Evolutionary conservation across 2,329 filamentous ascomycete species (phyloP), one percentile per base, ranked within the genome.

Genomic region (Diaporthe destruens): DNA sequence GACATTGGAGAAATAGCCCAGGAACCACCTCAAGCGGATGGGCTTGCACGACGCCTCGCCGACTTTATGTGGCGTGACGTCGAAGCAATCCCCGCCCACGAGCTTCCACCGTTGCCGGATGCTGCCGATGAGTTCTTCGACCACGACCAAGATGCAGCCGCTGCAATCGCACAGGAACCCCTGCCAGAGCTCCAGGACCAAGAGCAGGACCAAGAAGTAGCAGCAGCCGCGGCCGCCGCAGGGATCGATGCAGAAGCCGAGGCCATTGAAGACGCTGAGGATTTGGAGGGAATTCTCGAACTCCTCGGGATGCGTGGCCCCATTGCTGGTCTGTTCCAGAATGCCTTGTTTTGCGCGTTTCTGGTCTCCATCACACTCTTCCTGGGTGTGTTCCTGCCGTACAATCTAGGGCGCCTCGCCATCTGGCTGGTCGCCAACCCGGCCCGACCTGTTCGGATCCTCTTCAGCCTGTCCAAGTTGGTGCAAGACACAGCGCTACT

Each of bases 271-370:
- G 93, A 98, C 76, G 93, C 93, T 12, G 96, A 99, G 82, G 96
- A 99, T 79, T 90, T 99, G 20, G 96, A 99, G 80, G 96, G 96
- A 0, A 94, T 99, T 68, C 91, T 99, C 85, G 96, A 99, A 81
- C 89, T 99, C 20, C 93, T 99, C 73, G 96, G 96, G 49, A 97
- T 99, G 93, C 94, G 97, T 78, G 96, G 96, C 0, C 96, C 96
- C 0, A 87, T 99, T 3, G 92, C 93, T 18, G 95, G 94, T 3
- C 88, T 99, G 7, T 91, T 98, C 76, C 96, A 99, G 79, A 99
- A 99, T 77, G 95, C 94, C 71, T 91, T 98, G 20, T 99, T 99
- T 82, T 98, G 96, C 80, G 92, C 93, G 9, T 92, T 98, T 57
- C 87, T 99, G 36, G 94, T 99, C 18, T 93, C 94, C 0, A 89